Evolutionary conservation across 345 rosid genomes (phyloP), one percentile per base, ranked within the genome.

Genomic region (Melaleuca alternifolia): DNA sequence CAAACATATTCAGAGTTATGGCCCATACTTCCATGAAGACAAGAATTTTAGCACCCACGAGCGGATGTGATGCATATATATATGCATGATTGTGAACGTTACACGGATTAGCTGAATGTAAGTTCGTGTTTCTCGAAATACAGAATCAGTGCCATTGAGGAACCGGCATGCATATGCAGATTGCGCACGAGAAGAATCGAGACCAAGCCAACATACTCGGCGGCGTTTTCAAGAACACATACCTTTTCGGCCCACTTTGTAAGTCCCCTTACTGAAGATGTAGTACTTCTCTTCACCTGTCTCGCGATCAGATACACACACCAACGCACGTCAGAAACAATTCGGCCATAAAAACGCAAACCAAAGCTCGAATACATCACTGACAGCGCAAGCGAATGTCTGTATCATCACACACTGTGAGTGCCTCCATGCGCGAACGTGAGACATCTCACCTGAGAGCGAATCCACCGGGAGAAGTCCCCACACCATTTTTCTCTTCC

Each of bases 171-270:
- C 48, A 21, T 18, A 37, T 18, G 48, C 48, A 37, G 81, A 71
- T 71, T 13, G 81, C 81, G 18, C 48, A 0, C 26, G 7, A 71
- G 24, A 37, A 16, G 26, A 5, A 37, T 37, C 14, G 4, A 20
- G 10, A 71, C 81, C 23, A 71, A 71, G 18, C 81, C 48, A 10
- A 37, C 48, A 71, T 18, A 71, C 81, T 41, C 2, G 4, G 7
- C 9, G 48, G 81, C 48, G 23, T 71, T 37, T 2, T 71, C 81
- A 26, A 7, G 16, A 28, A n/a, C 46, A 44, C 83, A 30, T 88
- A 95, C 97, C 99, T 92, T 92, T 96, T 53, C 99, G 94, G 84
- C 99, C 99, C 85, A 96, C 96, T 90, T 90, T 91, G 91, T 90
- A 94, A 7, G 87, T 88, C 54, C 98, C 99, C 86, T 90, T 93